Evolutionary conservation across 2,329 filamentous ascomycete species (phyloP), one percentile per base, ranked within the genome.

Genomic region (Verticillium alfalfae): DNA sequence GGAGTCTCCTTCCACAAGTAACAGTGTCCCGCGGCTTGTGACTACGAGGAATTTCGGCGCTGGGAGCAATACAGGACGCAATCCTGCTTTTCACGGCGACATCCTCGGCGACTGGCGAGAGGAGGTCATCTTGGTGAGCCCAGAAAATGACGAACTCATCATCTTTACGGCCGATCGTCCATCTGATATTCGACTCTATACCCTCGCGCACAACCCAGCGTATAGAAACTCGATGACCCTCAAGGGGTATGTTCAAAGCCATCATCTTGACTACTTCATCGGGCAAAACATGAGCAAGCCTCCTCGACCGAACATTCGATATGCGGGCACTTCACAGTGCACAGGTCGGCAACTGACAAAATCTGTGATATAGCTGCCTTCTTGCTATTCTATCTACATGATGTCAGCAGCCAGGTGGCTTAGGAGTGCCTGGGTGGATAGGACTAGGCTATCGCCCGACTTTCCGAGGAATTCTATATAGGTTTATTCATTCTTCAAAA

Each of bases 221-320:
- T 70, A 69, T n/a, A 65, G 67, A 7, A 69, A 69, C 31, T 62
- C 65, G 13, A 63, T 69, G 65, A 69, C 67, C 0, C 59, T 69
- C 12, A 70, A 70, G 56, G 68, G 67, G 0, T 70, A 69, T 16
- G 52, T 66, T 22, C 66, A 70, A 62, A 65, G 63, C 13, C 66
- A 67, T 6, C 64, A 68, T 31, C 60, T 69, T 0, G 67, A 70
- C 39, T 70, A 68, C 36, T 68, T 64, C 54, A 58, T 69, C 1
- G 65, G 67, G 0, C 58, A 66, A 2, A 63, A 56, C 6, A 69
- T 68, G 66, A 31, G 59, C 18, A 60, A 56, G 34, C 67, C 65
- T 5, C 63, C 65, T 0, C 31, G 15, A 13, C 66, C 66, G 1
- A 56, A 64, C 7, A 64, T 63, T 22, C 56, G 56, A 38, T 64